Conservation (phyloP, 2,329 filamentous ascomycete species). For the Cladosporium sp. region DNA sequence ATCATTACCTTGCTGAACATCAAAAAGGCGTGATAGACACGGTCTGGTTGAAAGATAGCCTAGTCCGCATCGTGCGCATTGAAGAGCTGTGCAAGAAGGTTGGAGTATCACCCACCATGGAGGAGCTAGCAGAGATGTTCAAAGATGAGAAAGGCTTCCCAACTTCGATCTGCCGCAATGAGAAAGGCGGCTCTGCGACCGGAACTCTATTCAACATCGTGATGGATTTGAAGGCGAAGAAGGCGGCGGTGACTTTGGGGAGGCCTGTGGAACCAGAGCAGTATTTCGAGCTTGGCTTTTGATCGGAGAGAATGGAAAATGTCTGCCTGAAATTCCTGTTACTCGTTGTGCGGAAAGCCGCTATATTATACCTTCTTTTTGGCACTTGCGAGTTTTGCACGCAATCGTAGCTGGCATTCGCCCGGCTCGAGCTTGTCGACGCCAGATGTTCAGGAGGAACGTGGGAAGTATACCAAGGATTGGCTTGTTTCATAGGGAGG, state of each 20-base stretch:
- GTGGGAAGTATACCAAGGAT: no score
- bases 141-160: slow-evolving; percentile 38
- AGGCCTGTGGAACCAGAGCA: slow-evolving; percentile 28
- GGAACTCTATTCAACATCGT: slow-evolving; percentile 35
- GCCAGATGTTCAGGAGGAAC: no score
- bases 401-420: no score
- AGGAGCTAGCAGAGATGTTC: slow-evolving; percentile 31
- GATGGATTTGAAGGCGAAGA: slow-evolving; percentile 30
- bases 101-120: slow-evolving; percentile 30
- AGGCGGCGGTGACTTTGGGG: slow-evolving; percentile 27
- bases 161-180: slow-evolving; percentile 30
- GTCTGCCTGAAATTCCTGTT: no score
- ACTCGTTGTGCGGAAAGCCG: no score
- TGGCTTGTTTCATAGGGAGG: no score
- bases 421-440: no score
- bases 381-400: no score
- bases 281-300: slow-evolving; percentile 20
- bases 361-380: no score
- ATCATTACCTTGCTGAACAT: slow-evolving; percentile 39
- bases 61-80: slow-evolving; percentile 11
- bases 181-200: slow-evolving; percentile 18
- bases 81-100: slow-evolving; percentile 26
- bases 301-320: not conserved
- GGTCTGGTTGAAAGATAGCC: slow-evolving; percentile 39
- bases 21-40: slow-evolving; percentile 33